Evolutionary conservation across 345 rosid species (phyloP), one percentile per base, ranked within the genome.

Genomic region (Salix koriyanagi): DNA sequence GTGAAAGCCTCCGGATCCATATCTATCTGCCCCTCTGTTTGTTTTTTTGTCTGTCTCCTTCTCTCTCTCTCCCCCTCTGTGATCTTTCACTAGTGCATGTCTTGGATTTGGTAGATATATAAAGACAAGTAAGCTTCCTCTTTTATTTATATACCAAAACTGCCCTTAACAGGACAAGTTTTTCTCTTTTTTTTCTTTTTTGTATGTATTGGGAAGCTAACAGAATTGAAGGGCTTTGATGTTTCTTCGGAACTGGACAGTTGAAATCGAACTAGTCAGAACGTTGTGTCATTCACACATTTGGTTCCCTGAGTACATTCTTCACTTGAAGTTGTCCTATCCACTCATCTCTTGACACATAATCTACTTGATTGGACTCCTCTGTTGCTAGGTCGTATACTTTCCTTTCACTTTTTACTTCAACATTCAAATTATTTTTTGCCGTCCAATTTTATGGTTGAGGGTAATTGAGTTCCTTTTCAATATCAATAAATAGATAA

Each of bases 1-100:
- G 92, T 78, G 84, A 91, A 93, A 9, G 91, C 91, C 73, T 91
- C 97, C 15, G 95, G 97, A 77, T 93, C 98, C 98, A 93, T 88
- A 23, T 44, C 28, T 67, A 23, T 15, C 67, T 46, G 11, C 39
- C 34, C 36, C 12, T 74, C 34, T 70, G 52, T 6, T 34, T 34
- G 37, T 34, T 34, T 34, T 0, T 30, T 30, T 30, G 36, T 34
- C 36, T 32, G 34, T 39, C 42, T 39, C 42, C 1, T 10, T 41
- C 44, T 41, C 11, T 41, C 11, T 41, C 44, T 9, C 50, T 46
- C 50, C 14, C 50, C 4, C 18, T 46, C 18, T 46, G 5, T 12
- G 50, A 46, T 46, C 50, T 46, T 46, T 46, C 50, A 46, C 16
- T 13, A 3, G 50, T 46, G 50, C 50, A 46, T 46, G 50, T 46